A percentile compares a stretch with the other conserved stretches of the same genome.
These are phyloP conservation scores for Nicotiana obtusifolia DNA, from an alignment of 257 asterid species.

Conservation along the genomic window DNA sequence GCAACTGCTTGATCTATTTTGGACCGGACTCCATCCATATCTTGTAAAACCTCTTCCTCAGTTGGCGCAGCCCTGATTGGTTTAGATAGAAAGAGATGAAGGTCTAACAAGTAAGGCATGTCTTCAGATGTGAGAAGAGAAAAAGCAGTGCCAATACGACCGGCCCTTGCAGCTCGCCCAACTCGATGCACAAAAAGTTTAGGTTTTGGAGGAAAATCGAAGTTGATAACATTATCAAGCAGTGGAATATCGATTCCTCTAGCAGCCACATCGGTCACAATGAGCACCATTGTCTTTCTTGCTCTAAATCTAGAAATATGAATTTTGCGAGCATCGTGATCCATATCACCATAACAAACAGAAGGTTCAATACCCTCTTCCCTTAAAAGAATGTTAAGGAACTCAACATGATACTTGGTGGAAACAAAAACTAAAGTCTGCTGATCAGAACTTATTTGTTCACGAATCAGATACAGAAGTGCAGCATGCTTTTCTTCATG, in stretches of 20 bases:
- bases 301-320: constrained; percentile 73
- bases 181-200: constrained; percentile 97
- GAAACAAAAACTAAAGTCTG: constrained; percentile 83
- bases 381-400: constrained; percentile 48
- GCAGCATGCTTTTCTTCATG: constrained; percentile 87
- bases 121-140: constrained; percentile 84
- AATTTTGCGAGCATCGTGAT: constrained; percentile 88
- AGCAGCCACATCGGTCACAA: constrained; percentile 99
- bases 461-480: constrained; percentile 72
- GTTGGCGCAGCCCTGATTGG: constrained; percentile 85
- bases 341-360: constrained; percentile 97
- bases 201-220: constrained; percentile 87
- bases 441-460: constrained; percentile 58
- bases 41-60: constrained; percentile 71
- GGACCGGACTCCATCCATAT: constrained; percentile 52
- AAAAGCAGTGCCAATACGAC: constrained; percentile 83
- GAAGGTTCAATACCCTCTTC: constrained; percentile 90
- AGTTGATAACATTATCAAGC: constrained; percentile 89
- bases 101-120: constrained; percentile 81
- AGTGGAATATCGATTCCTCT: constrained; percentile 96
- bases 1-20: constrained; percentile 60
- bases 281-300: constrained; percentile 81
- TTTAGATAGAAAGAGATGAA: constrained; percentile 89
- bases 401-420: constrained; percentile 92
- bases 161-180: constrained; percentile 99